phyloP scores from a whole-genome alignment of 768 basidiomycete genomes.

The Naganishia vaughanmartiniae region DNA sequence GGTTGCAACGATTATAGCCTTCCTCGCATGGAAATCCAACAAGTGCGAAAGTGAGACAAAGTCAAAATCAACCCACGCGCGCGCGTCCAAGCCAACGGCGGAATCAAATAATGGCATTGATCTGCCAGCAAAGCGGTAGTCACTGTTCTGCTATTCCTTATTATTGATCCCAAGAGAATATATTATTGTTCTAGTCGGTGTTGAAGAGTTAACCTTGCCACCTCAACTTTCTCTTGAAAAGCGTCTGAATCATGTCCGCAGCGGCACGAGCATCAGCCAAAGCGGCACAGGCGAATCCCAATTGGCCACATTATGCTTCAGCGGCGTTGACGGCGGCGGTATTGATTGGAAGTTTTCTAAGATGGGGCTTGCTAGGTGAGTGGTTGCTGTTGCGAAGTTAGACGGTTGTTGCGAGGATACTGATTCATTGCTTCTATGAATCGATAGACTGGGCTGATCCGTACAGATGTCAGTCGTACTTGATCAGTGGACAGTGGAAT shows the following conservation, averaged over 20 bases:
- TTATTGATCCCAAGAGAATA: too few relatives aligned
- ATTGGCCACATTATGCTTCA: slow-evolving; percentile 52
- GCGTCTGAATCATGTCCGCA: slow-evolving; percentile 17
- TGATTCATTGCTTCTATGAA: slow-evolving; percentile 3
- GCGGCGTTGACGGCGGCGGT: slow-evolving; percentile 46
- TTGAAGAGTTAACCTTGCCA: not conserved
- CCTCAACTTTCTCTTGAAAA: not conserved
- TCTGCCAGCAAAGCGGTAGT: too few relatives aligned
- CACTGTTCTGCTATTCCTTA: too few relatives aligned
- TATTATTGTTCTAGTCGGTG: too few relatives aligned
- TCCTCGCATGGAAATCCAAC: too few relatives aligned
- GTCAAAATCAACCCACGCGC: too few relatives aligned
- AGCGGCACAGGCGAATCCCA: slow-evolving; percentile 43
- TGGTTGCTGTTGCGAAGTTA: not conserved
- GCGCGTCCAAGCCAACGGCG: too few relatives aligned
- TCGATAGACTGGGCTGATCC: slow-evolving; percentile 68
- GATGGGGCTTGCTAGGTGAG: slow-evolving; percentile 52
- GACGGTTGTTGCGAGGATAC: too few relatives aligned
- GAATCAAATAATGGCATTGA: too few relatives aligned
- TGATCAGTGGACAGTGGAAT: slow-evolving; percentile 75
- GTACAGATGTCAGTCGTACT: slow-evolving; percentile 67
- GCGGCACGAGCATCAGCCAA: slow-evolving; percentile 24
- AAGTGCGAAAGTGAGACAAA: too few relatives aligned
- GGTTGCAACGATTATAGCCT: too few relatives aligned
- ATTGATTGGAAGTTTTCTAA: slow-evolving; percentile 46